A percentile compares a stretch with the other conserved stretches of the same genome.
These are phyloP conservation scores for Neoboletus subvelutipes DNA, from an alignment of 768 basidiomycete genomes.

Conservation along the genomic window DNA sequence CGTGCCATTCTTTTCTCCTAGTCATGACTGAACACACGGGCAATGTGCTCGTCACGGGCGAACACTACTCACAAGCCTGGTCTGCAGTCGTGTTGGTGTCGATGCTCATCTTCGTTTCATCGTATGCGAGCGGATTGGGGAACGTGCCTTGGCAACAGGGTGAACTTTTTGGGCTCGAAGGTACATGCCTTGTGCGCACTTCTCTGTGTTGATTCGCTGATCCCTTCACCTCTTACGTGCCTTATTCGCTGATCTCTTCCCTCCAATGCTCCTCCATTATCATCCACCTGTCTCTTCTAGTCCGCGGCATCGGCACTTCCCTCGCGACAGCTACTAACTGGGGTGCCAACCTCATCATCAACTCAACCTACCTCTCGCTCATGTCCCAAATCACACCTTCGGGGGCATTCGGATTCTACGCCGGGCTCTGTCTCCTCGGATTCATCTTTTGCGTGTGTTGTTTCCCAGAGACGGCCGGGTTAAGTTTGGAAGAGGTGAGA, in stretches of 20 bases:
- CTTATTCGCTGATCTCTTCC: neutral
- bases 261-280: neutral
- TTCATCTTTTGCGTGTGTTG: constrained; percentile 66
- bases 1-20: constrained; percentile 19
- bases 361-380: constrained; percentile 76
- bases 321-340: constrained; percentile 77
- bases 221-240: neutral
- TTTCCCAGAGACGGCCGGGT: constrained; percentile 80
- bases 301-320: constrained; percentile 76
- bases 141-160: constrained; percentile 89
- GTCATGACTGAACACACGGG: constrained; percentile 62
- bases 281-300: constrained; percentile 31
- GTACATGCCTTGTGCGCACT: neutral
- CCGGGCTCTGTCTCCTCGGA: constrained; percentile 66
- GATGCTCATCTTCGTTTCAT: constrained; percentile 84
- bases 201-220: neutral
- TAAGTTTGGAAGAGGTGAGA: constrained; percentile 67
- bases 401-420: constrained; percentile 78
- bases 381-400: constrained; percentile 73
- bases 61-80: constrained; percentile 58
- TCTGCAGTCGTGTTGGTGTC: constrained; percentile 67
- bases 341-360: constrained; percentile 73
- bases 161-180: constrained; percentile 59
- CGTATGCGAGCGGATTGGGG: constrained; percentile 76
- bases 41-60: constrained; percentile 57